Evolutionary conservation across 257 asterid genomes (phyloP).

Genomic region (Striga asiatica): DNA sequence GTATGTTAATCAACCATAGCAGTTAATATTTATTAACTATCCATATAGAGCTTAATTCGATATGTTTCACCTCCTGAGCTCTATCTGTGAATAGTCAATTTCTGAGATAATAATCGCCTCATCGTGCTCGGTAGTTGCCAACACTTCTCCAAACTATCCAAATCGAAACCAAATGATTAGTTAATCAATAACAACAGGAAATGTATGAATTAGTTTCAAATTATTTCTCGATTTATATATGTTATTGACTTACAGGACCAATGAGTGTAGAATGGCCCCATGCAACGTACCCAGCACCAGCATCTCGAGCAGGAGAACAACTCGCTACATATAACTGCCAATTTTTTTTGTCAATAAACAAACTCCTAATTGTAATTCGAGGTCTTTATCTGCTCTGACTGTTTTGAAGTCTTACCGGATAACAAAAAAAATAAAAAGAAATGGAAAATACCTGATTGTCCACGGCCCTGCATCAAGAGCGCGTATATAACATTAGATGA

Average conservation of each 20-base stretch:
- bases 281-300: conserved; percentile 69
- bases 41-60: too few relatives aligned
- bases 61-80: conserved; percentile 57
- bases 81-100: conserved; percentile 67
- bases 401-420: background rate
- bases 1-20: too few relatives aligned
- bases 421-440: background rate
- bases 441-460: conserved; percentile 69
- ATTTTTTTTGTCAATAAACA: conserved; percentile 11
- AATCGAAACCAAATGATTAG: background rate
- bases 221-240: background rate
- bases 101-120: conserved; percentile 74
- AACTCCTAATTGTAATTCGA: background rate
- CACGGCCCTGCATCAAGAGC: conserved; percentile 72
- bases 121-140: conserved; percentile 75
- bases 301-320: conserved; percentile 93
- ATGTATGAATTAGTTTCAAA: background rate
- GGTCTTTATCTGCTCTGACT: background rate
- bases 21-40: too few relatives aligned
- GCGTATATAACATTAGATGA: conserved; percentile 20
- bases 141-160: conserved; percentile 76
- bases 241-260: conserved; percentile 77
- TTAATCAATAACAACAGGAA: background rate
- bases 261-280: conserved; percentile 98
- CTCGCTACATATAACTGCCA: conserved; percentile 82